phyloP scores from a whole-genome alignment of 768 basidiomycete genomes.

The Russula emetica region DNA sequence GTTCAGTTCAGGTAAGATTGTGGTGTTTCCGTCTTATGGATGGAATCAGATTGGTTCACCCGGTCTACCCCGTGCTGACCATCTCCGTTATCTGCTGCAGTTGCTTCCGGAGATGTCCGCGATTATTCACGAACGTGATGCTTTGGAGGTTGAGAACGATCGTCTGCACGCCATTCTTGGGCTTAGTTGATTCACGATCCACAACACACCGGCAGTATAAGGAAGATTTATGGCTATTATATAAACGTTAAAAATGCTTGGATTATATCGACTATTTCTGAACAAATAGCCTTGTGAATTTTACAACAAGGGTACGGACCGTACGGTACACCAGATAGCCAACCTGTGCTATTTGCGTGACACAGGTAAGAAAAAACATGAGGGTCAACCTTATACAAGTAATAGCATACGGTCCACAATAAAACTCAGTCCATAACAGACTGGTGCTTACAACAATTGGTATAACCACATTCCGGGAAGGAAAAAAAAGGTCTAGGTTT shows the following conservation, averaged over 20 bases:
- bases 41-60: background rate
- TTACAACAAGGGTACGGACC: background rate
- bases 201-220: background rate
- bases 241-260: background rate
- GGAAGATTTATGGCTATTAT: background rate
- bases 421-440: background rate
- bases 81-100: background rate
- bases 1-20: background rate
- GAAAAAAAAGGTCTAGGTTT: background rate
- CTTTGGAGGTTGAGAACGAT: conserved; percentile 8
- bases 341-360: background rate
- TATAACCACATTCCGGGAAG: background rate
- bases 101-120: conserved; percentile 10
- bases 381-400: background rate
- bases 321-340: background rate
- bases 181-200: background rate
- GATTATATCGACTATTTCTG: background rate
- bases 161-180: conserved; percentile 2
- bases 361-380: background rate
- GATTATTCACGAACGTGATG: conserved; percentile 13
- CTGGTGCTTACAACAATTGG: background rate
- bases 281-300: background rate
- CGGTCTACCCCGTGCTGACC: background rate
- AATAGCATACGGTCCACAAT: no score
- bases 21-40: background rate